These are phyloP conservation scores for Calocybe cyanea DNA, from an alignment of 768 basidiomycete species.

Conservation along the genomic window DNA sequence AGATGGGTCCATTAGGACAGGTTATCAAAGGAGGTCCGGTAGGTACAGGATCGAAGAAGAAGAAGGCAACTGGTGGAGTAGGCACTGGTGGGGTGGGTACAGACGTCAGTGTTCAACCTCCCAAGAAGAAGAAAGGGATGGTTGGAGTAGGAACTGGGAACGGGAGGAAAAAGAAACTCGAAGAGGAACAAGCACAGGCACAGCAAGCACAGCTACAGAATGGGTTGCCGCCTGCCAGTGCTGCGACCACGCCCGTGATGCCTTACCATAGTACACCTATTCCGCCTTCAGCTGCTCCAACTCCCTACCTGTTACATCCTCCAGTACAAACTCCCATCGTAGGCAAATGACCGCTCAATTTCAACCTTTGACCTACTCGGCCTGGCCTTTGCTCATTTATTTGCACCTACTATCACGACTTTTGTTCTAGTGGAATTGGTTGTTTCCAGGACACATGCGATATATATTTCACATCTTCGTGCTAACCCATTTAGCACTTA, in stretches of 20 bases:
- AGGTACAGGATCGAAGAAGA: conserved; percentile 60
- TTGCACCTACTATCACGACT: too few species aligned
- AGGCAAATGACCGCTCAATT: conserved; percentile 8
- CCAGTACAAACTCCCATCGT: conserved; percentile 10
- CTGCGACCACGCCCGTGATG: neutral
- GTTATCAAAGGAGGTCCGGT: conserved; percentile 50
- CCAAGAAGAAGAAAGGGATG: conserved; percentile 43
- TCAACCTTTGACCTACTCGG: neutral
- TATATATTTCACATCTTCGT: too few species aligned
- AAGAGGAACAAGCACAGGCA: conserved; percentile 7
- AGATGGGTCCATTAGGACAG: conserved; percentile 79
- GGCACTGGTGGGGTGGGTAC: conserved; percentile 20
- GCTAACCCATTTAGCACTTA: too few species aligned
- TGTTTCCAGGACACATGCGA: too few species aligned
- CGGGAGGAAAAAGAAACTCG: conserved; percentile 44
- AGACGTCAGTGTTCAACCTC: conserved; percentile 20
- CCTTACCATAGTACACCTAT: neutral
- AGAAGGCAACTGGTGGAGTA: conserved; percentile 22
- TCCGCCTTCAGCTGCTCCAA: neutral
- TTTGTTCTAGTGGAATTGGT: too few species aligned
- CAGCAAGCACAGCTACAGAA: neutral
- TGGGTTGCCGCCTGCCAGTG: conserved; percentile 4
- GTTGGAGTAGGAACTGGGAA: conserved; percentile 40
- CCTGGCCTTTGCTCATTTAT: too few species aligned
- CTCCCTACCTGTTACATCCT: conserved; percentile 7